phyloP scores from a whole-genome alignment of 2,329 filamentous ascomycete species.

The Phoma sp. region DNA sequence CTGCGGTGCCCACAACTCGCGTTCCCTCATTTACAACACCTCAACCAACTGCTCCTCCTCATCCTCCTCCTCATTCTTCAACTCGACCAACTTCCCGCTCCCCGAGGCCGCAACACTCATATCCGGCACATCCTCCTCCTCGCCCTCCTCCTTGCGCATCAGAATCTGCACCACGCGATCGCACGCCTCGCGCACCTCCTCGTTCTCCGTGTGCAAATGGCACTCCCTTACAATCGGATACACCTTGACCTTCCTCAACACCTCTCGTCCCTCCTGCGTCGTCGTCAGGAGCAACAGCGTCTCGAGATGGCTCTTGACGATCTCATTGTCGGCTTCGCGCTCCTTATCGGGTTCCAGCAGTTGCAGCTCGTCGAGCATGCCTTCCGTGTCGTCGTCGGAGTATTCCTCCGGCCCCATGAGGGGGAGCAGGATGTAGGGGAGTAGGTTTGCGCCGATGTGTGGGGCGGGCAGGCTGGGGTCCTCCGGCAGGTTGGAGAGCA shows the following conservation, averaged over 20 bases:
- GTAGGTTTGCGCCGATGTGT: constrained; percentile 75
- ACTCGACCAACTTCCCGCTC: constrained; percentile 36
- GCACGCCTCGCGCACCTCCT: constrained; percentile 80
- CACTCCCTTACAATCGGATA: constrained; percentile 90
- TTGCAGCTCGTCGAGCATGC: constrained; percentile 89
- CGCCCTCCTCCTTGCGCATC: constrained; percentile 76
- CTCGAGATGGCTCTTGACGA: constrained; percentile 87
- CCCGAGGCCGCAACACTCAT: constrained; percentile 20
- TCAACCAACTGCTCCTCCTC: constrained; percentile 48
- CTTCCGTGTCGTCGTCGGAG: constrained; percentile 80
- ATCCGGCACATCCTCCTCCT: constrained; percentile 53
- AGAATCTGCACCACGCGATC: constrained; percentile 89
- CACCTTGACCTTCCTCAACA: constrained; percentile 76
- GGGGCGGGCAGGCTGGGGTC: constrained; percentile 46
- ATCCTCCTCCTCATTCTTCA: constrained; percentile 40
- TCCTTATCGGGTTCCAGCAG: constrained; percentile 88
- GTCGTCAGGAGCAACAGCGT: constrained; percentile 84
- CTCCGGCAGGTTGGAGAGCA: constrained; percentile 59
- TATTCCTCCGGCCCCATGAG: constrained; percentile 90
- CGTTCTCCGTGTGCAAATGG: constrained; percentile 77
- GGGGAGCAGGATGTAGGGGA: constrained; percentile 88
- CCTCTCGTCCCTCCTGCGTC: constrained; percentile 74
- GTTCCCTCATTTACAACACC: constrained; percentile 20
- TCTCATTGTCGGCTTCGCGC: constrained; percentile 76
- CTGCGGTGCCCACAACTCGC: no score